Evolutionary conservation across 2,329 filamentous ascomycete genomes (phyloP), one percentile per base, ranked within the genome.

Genomic region (Penicillium sp.): DNA sequence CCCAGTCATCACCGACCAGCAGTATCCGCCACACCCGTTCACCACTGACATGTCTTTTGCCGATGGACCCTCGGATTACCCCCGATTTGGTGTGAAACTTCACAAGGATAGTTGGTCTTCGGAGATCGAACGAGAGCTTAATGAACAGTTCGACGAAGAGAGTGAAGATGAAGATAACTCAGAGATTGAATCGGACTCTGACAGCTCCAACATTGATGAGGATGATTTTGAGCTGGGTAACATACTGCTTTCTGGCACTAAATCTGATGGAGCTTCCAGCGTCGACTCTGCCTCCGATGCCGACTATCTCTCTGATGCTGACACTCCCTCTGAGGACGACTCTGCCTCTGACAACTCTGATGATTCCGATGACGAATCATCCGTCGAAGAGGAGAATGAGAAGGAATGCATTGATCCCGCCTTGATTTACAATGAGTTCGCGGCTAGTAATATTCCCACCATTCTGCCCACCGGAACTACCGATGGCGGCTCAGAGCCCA

Each of bases 231-330:
- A 47, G 45, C 26, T 31, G n/a, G 27, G 33, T 4, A 19, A 47
- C 9, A n/a, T 41, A 4, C 21, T 41, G 9, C 19, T 41, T 41
- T 21, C n/a, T 41, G 11, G 39, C 10, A 21, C 45, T 5, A 22
- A 46, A 2, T n/a, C 14, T 9, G 44, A 33, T 21, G 24, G 29
- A 11, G 27, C 7, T 11, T 22, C 19, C 5, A 22, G 11, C 11
- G 11, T n/a, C 6, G 37, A 11, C 39, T 41, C 39, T 14, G 7
- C 39, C n/a, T 51, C 48, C 3, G 22, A 43, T 13, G 29, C 10
- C 24, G 57, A 58, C 31, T 58, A 59, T 31, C 47, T 44, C 19
- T 63, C 59, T 47, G 56, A 63, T n/a, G 46, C 50, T 43, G 45
- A 52, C 13, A 52, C 50, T n/a, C 52, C 46, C 21, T 48, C 44